Conservation (phyloP, 345 rosid species). For the Hevea brasiliensis region DNA sequence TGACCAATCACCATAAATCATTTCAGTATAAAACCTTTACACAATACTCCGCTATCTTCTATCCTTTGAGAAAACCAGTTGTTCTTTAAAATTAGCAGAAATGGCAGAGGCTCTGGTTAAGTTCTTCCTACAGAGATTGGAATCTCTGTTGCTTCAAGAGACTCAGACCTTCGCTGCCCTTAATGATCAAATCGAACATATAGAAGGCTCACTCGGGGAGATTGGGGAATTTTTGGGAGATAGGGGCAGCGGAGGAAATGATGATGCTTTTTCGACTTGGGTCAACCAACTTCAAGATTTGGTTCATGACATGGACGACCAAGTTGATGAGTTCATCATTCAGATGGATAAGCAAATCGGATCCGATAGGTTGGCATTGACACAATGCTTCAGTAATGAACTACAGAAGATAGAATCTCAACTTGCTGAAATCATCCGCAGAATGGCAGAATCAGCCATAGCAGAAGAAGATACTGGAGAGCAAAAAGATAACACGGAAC, state of each 20-base stretch:
- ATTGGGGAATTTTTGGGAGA: conserved; percentile 12
- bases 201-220: conserved; percentile 18
- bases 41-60: not conserved
- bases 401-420: conserved; percentile 22
- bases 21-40: not conserved
- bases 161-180: conserved; percentile 22
- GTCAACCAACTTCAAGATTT: conserved; percentile 4
- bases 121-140: conserved; percentile 35
- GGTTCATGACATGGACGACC: conserved; percentile 27
- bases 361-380: conserved; percentile 18
- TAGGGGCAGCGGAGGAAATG: conserved; percentile 5
- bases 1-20: not conserved
- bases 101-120: conserved; percentile 35
- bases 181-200: conserved; percentile 14
- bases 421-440: conserved; percentile 11
- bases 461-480: not conserved
- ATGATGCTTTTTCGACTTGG: conserved; percentile 19
- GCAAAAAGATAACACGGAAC: not conserved
- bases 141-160: conserved; percentile 16
- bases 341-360: conserved; percentile 24
- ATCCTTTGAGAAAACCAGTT: not conserved
- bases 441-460: conserved; percentile 15
- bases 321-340: conserved; percentile 31
- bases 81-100: not conserved
- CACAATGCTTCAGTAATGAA: conserved; percentile 21